Conservation (phyloP, 805 yeast species). For the Monosporozyma siamensis region DNA sequence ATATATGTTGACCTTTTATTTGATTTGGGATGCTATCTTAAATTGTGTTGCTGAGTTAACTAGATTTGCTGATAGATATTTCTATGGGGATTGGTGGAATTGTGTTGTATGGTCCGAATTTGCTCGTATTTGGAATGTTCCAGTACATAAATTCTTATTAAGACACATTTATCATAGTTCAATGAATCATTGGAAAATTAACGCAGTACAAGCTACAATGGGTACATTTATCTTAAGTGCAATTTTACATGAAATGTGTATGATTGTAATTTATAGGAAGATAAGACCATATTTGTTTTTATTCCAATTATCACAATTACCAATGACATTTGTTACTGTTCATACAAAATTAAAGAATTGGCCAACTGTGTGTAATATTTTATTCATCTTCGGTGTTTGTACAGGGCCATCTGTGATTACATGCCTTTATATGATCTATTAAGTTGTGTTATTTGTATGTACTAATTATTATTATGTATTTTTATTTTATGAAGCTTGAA, state of each 20-base stretch:
- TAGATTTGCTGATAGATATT: conserved; percentile 78
- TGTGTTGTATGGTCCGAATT: conserved; percentile 89
- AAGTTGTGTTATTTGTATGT: conserved; percentile 5
- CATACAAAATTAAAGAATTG: conserved; percentile 47
- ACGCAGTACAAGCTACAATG: conserved; percentile 60
- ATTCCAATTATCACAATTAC: conserved; percentile 83
- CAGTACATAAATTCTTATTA: conserved; percentile 80
- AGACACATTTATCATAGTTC: conserved; percentile 93
- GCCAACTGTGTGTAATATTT: conserved; percentile 60
- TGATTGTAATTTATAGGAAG: conserved; percentile 77
- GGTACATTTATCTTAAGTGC: conserved; percentile 74
- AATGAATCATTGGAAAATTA: conserved; percentile 62
- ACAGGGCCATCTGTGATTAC: conserved; percentile 87
- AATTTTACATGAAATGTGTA: conserved; percentile 80
- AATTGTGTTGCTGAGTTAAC: conserved; percentile 87
- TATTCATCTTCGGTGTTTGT: conserved; percentile 88
- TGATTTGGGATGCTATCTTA: conserved; percentile 92
- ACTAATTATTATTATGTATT: background rate
- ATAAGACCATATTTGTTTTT: conserved; percentile 71
- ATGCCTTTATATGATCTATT: conserved; percentile 72
- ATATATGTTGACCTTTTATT: conserved; percentile 70
- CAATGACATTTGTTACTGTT: conserved; percentile 57
- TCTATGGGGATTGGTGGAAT: conserved; percentile 98
- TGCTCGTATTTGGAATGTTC: conserved; percentile 88
- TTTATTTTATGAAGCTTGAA: too few relatives aligned